These are phyloP conservation scores for Blechomonas ayalai DNA, from an alignment of 208 protist genomes.

Conservation along the genomic window DNA sequence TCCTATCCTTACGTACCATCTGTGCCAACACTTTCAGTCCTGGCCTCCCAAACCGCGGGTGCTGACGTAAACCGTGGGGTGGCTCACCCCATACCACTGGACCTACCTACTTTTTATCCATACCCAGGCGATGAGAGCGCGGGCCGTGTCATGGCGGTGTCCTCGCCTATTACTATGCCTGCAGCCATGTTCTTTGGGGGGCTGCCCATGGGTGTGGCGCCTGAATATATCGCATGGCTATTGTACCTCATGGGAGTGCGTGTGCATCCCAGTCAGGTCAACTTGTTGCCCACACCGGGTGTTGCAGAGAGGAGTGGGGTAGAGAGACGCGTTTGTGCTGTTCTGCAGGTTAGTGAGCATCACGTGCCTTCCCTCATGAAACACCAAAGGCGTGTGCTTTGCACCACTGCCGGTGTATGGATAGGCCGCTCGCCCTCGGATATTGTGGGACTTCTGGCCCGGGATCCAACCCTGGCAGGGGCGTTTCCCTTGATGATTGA, in stretches of 20 bases:
- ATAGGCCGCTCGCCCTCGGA: background rate
- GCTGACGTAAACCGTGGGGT: background rate
- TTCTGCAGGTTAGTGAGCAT: constrained; percentile 8
- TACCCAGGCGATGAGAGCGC: constrained; percentile 18
- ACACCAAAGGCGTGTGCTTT: constrained; percentile 20
- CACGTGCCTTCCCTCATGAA: constrained; percentile 10
- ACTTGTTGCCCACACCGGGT: constrained; percentile 9
- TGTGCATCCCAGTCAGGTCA: constrained; percentile 18
- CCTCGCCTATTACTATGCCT: constrained; percentile 6
- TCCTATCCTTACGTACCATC: constrained; percentile 10
- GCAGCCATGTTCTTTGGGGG: constrained; percentile 25
- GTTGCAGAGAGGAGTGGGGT: constrained; percentile 2
- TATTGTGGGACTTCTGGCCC: background rate
- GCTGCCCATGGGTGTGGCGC: constrained; percentile 10
- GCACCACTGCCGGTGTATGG: constrained; percentile 8
- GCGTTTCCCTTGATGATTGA: background rate
- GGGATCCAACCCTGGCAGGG: background rate
- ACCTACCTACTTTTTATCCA: constrained; percentile 11
- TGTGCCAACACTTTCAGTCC: constrained; percentile 3
- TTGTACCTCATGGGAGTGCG: constrained; percentile 16
- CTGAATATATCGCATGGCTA: constrained; percentile 27
- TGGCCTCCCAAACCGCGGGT: background rate
- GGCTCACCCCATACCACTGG: constrained; percentile 2
- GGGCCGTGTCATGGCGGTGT: constrained; percentile 2
- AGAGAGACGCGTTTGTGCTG: constrained; percentile 6